A percentile compares a stretch with the other conserved stretches of the same genome.
Conservation (phyloP, 768 basidiomycete genomes). For the Terana coerulea region DNA sequence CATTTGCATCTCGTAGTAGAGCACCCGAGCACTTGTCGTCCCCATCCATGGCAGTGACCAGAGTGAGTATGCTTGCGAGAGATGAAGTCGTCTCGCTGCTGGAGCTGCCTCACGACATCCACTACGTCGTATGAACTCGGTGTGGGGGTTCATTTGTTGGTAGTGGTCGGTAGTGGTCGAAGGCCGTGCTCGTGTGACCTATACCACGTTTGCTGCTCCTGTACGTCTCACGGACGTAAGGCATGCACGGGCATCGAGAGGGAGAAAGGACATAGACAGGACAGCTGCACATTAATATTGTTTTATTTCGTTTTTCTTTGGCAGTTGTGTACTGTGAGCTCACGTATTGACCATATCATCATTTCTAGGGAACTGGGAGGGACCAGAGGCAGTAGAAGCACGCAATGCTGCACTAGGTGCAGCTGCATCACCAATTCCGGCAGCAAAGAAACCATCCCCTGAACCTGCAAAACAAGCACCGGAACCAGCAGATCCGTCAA, state of each 20-base stretch:
- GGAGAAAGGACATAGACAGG: neutral
- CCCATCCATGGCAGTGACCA: constrained; percentile 4
- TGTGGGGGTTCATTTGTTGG: neutral
- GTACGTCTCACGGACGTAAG: constrained; percentile 14
- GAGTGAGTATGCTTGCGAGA: constrained; percentile 6
- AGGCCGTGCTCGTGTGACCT: neutral
- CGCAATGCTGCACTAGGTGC: neutral
- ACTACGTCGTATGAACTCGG: neutral
- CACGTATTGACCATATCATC: constrained; percentile 27
- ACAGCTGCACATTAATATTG: neutral
- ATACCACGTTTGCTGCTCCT: neutral
- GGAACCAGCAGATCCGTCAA: constrained; percentile 21
- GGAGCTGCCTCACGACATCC: neutral
- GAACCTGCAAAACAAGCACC: constrained; percentile 26
- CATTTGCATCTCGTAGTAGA: constrained; percentile 2
- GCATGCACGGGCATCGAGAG: constrained; percentile 1
- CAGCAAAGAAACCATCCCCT: neutral
- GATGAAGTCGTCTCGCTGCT: neutral
- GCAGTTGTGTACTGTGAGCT: neutral
- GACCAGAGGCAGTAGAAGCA: constrained; percentile 52
- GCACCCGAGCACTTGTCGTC: neutral
- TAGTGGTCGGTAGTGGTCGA: neutral
- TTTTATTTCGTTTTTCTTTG: neutral
- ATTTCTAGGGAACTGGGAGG: constrained; percentile 71
- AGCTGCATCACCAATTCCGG: neutral